Conservation (phyloP, 257 asterid species). For the Asclepias syriaca region DNA sequence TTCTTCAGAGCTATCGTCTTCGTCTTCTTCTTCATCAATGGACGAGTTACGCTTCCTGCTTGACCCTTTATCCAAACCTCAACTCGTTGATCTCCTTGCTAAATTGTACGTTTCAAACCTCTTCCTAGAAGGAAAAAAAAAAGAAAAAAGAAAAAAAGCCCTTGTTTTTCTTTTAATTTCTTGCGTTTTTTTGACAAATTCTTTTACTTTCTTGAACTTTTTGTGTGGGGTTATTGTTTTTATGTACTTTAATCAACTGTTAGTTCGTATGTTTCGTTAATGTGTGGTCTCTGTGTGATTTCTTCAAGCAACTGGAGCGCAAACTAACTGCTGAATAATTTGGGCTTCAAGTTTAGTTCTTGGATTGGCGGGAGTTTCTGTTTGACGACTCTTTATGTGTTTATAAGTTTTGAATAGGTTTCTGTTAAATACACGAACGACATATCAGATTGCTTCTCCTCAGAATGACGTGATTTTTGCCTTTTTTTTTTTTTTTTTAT, state of each 20-base stretch:
- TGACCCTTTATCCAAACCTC: constrained; percentile 73
- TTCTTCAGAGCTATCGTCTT: not conserved
- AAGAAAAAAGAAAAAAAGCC: not conserved
- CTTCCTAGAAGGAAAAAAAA: not conserved
- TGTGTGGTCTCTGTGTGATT: not conserved
- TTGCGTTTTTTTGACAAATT: not conserved
- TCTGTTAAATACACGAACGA: not conserved
- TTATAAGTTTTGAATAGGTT: not conserved
- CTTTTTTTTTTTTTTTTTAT: not conserved
- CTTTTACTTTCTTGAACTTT: not conserved
- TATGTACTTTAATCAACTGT: not conserved
- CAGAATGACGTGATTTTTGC: not conserved
- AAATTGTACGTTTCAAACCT: constrained; percentile 41
- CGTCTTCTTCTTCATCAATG: constrained; percentile 18
- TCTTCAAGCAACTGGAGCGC: constrained; percentile 10
- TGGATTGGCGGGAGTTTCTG: not conserved
- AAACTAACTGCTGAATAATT: not conserved
- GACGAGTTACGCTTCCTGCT: constrained; percentile 70
- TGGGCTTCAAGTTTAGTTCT: not conserved
- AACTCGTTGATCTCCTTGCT: constrained; percentile 71
- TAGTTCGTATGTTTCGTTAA: not conserved
- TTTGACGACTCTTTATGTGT: not conserved
- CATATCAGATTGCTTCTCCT: not conserved
- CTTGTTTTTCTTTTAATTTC: not conserved
- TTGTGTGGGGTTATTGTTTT: not conserved